Conservation (phyloP, 257 asterid species). For the Solanum chmielewskii region DNA sequence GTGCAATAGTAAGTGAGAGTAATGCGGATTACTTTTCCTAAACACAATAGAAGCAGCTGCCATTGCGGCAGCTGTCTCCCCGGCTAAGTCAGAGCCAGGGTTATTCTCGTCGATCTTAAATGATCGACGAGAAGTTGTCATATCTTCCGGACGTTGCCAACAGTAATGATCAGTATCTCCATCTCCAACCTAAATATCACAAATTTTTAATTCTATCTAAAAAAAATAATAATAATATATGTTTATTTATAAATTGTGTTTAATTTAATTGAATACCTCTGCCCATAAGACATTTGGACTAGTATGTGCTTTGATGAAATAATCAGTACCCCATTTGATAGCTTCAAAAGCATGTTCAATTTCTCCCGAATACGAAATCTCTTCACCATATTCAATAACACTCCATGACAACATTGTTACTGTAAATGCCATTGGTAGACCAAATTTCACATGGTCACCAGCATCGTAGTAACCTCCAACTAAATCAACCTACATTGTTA, state of each 20-base stretch:
- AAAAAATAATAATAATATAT: too few species aligned
- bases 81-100: constrained; percentile 73
- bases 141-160: constrained; percentile 89
- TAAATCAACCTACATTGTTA: constrained; percentile 30
- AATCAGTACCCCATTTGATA: constrained; percentile 82
- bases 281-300: constrained; percentile 53
- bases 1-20: constrained; percentile 47
- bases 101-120: constrained; percentile 57
- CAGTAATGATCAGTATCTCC: constrained; percentile 76
- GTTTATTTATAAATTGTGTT: background rate
- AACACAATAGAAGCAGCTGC: constrained; percentile 76
- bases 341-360: constrained; percentile 45
- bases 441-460: constrained; percentile 50
- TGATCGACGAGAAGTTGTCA: constrained; percentile 70
- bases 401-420: constrained; percentile 47
- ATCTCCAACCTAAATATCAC: constrained; percentile 48
- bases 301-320: constrained; percentile 63
- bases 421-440: constrained; percentile 58
- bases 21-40: constrained; percentile 34
- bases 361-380: constrained; percentile 37
- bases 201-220: background rate
- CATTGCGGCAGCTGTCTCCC: constrained; percentile 80
- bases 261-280: constrained; percentile 18
- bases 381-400: constrained; percentile 22
- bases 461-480: constrained; percentile 60